phyloP scores from a whole-genome alignment of 805 yeast species.

The Metschnikowia rubicola region DNA sequence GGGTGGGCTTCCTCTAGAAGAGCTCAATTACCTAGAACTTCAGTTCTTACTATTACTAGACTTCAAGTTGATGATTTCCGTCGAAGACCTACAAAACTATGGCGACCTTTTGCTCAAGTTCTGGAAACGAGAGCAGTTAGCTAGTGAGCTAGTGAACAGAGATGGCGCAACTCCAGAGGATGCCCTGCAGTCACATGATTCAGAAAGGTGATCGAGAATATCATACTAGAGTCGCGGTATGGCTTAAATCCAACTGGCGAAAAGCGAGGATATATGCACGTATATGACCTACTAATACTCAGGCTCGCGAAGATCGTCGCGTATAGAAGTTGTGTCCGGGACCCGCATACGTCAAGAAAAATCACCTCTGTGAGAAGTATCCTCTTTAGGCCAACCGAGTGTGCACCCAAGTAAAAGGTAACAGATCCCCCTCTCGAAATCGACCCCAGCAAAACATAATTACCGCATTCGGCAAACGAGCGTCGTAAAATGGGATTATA shows the following conservation, averaged over 20 bases:
- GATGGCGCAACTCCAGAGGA: constrained; percentile 1
- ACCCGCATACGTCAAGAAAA: too few species aligned
- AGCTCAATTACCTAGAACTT: constrained; percentile 85
- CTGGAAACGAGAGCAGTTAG: constrained; percentile 69
- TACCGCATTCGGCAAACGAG: constrained; percentile 3
- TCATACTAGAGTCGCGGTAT: background rate
- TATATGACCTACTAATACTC: too few species aligned
- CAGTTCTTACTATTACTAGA: constrained; percentile 83
- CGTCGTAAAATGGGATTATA: constrained; percentile 3
- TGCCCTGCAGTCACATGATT: background rate
- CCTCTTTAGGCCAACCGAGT: too few species aligned
- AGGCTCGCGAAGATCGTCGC: background rate
- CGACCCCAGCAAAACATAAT: background rate
- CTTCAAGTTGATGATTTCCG: constrained; percentile 80
- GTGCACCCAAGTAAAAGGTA: too few species aligned
- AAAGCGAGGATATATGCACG: background rate
- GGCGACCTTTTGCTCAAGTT: constrained; percentile 82
- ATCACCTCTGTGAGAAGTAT: background rate
- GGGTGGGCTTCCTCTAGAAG: constrained; percentile 92
- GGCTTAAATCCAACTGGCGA: background rate
- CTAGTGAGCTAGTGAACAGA: constrained; percentile 30
- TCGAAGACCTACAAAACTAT: constrained; percentile 86
- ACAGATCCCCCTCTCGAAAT: too few species aligned
- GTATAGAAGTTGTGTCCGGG: background rate
- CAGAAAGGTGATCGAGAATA: too few species aligned